Conservation (phyloP, 768 basidiomycete genomes). For the Russula ochroleuca region DNA sequence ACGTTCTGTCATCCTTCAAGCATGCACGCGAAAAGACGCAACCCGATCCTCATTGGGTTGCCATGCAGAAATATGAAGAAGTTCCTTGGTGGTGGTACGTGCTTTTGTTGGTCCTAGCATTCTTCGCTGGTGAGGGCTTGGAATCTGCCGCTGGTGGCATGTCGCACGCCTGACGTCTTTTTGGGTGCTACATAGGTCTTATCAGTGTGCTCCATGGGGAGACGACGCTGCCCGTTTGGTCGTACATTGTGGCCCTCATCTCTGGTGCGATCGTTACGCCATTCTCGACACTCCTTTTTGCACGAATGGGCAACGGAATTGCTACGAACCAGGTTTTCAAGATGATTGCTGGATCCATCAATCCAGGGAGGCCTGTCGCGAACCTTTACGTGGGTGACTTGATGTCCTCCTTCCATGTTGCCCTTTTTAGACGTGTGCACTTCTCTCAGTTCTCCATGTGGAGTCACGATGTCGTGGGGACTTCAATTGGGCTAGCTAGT, state of each 20-base stretch:
- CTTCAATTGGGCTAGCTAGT: constrained; percentile 48
- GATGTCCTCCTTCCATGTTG: neutral
- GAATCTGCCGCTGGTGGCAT: neutral
- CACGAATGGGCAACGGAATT: constrained; percentile 56
- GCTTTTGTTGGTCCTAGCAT: constrained; percentile 45
- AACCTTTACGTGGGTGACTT: constrained; percentile 52
- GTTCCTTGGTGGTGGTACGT: constrained; percentile 61
- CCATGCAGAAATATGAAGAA: constrained; percentile 58
- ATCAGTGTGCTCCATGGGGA: constrained; percentile 52
- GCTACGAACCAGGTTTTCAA: constrained; percentile 60
- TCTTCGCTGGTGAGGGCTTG: constrained; percentile 48
- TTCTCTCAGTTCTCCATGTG: constrained; percentile 55
- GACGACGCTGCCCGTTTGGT: constrained; percentile 61
- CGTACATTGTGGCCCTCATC: constrained; percentile 53
- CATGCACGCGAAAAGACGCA: constrained; percentile 44
- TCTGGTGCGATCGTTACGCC: constrained; percentile 45
- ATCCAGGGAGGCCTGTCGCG: constrained; percentile 61
- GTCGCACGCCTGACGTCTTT: neutral
- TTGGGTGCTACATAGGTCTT: constrained; percentile 9
- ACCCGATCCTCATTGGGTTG: constrained; percentile 56
- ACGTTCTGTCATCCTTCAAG: constrained; percentile 48
- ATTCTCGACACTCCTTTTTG: constrained; percentile 52
- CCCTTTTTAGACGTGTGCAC: neutral
- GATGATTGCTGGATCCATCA: constrained; percentile 57
- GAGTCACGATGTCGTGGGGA: constrained; percentile 58